These are phyloP conservation scores for Prorocentrum cordatum DNA, from an alignment of 169 alveolate genomes.

Conservation along the genomic window DNA sequence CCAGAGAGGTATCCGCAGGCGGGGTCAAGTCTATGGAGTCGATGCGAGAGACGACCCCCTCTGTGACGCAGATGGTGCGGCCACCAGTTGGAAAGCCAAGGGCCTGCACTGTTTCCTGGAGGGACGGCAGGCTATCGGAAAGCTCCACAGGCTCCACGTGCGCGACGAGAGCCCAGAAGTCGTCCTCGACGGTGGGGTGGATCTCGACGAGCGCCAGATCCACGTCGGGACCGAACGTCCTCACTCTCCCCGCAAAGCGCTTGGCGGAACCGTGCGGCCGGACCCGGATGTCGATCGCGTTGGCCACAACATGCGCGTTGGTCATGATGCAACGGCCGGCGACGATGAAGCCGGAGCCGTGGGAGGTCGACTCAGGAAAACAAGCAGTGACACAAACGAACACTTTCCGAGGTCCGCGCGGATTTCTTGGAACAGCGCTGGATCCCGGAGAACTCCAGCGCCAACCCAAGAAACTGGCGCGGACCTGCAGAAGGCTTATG, in stretches of 20 bases:
- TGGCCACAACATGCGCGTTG: slow-evolving; percentile 61
- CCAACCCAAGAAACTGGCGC: too few species aligned
- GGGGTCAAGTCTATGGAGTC: slow-evolving; percentile 39
- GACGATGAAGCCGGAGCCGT: slow-evolving; percentile 29
- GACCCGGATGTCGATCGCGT: slow-evolving; percentile 51
- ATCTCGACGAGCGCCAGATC: slow-evolving; percentile 10
- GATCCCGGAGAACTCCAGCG: too few species aligned
- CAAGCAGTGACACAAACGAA: too few species aligned
- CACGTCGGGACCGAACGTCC: slow-evolving; percentile 25
- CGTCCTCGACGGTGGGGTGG: slow-evolving; percentile 10
- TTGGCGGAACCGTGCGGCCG: not conserved
- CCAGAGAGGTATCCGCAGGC: slow-evolving; percentile 47
- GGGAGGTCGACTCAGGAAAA: too few species aligned
- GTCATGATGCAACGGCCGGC: slow-evolving; percentile 35
- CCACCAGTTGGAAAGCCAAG: slow-evolving; percentile 10
- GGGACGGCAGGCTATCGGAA: not conserved
- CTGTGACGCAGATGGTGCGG: not conserved
- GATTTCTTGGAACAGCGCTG: too few species aligned
- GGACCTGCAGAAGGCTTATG: too few species aligned
- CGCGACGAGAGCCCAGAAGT: slow-evolving; percentile 23
- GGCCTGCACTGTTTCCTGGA: not conserved
- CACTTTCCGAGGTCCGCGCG: too few species aligned
- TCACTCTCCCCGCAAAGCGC: not conserved
- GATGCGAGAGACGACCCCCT: slow-evolving; percentile 1
- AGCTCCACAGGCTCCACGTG: too few species aligned